Conservation (phyloP, 2,329 filamentous ascomycete genomes). For the Ophiostoma novo-ulmi region DNA sequence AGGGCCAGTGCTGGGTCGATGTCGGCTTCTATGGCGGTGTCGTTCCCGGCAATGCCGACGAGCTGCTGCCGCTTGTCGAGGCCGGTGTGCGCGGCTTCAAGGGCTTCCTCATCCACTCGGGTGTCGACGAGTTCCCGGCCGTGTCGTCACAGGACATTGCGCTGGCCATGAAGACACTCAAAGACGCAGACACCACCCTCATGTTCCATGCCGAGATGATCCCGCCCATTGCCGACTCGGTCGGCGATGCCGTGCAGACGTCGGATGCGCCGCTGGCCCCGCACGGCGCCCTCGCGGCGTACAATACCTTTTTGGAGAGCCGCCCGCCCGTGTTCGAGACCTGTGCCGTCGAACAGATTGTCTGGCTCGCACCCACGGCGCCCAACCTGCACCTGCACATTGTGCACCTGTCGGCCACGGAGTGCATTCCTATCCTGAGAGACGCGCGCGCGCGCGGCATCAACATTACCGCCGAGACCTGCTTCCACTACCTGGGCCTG, state of each 20-base stretch:
- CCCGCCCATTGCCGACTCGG: slow-evolving; percentile 74
- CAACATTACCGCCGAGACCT: slow-evolving; percentile 89
- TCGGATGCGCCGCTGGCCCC: slow-evolving; percentile 66
- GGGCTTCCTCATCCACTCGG: slow-evolving; percentile 93
- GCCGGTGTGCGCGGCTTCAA: slow-evolving; percentile 93
- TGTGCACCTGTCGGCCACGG: slow-evolving; percentile 83
- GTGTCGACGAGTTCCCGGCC: slow-evolving; percentile 93
- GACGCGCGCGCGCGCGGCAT: slow-evolving; percentile 66
- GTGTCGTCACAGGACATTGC: slow-evolving; percentile 75
- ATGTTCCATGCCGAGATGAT: slow-evolving; percentile 99
- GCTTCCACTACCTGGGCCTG: slow-evolving; percentile 88
- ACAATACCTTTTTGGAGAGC: slow-evolving; percentile 87
- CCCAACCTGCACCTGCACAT: slow-evolving; percentile 85
- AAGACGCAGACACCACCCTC: slow-evolving; percentile 76
- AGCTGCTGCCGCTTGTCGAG: slow-evolving; percentile 74
- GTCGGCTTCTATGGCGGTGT: slow-evolving; percentile 98
- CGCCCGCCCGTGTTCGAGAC: slow-evolving; percentile 87
- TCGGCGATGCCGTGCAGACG: slow-evolving; percentile 66
- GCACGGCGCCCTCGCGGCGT: slow-evolving; percentile 66
- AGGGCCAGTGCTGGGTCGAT: slow-evolving; percentile 93
- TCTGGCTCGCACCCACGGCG: slow-evolving; percentile 73
- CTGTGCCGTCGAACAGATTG: slow-evolving; percentile 80
- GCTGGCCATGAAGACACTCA: slow-evolving; percentile 73
- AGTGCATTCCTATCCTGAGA: slow-evolving; percentile 76
- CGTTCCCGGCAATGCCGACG: slow-evolving; percentile 77